phyloP scores from a whole-genome alignment of 345 rosid genomes.

The Psidium guajava region DNA sequence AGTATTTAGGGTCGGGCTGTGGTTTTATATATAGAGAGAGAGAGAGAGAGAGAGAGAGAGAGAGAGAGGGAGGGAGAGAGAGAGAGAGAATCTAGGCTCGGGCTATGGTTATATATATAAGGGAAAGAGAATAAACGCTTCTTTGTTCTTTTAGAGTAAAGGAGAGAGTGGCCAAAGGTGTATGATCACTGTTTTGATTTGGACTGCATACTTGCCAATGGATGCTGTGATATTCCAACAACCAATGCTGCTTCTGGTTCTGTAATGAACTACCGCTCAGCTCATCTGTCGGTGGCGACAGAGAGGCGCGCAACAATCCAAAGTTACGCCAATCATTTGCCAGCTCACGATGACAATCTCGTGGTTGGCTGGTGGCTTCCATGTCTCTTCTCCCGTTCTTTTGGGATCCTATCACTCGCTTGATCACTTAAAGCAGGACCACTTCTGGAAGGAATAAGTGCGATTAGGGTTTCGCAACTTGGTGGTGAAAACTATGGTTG shows the following conservation, averaged over 20 bases:
- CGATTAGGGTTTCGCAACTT: not conserved
- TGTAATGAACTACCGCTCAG: not conserved
- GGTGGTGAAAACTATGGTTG: not conserved
- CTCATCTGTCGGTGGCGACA: not conserved
- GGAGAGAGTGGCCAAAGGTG: not conserved
- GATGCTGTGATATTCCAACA: not conserved
- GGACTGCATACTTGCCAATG: not conserved
- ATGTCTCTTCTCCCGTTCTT: not conserved
- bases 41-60: too few relatives aligned
- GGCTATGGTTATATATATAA: too few relatives aligned
- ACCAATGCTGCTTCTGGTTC: not conserved
- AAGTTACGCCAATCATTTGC: not conserved
- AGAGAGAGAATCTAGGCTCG: not conserved
- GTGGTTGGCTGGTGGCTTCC: not conserved
- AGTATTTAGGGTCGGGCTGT: not conserved
- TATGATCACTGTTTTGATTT: not conserved
- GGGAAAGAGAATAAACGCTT: too few relatives aligned
- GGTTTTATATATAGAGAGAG: too few relatives aligned
- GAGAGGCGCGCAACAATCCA: not conserved
- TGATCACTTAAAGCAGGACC: not conserved
- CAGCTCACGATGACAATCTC: not conserved
- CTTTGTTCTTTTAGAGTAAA: not conserved
- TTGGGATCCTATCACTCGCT: not conserved
- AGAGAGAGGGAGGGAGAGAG: too few relatives aligned
- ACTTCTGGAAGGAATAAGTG: not conserved